phyloP scores from a whole-genome alignment of 1,284 basidiomycete genomes.

The Puccinia hordei region DNA sequence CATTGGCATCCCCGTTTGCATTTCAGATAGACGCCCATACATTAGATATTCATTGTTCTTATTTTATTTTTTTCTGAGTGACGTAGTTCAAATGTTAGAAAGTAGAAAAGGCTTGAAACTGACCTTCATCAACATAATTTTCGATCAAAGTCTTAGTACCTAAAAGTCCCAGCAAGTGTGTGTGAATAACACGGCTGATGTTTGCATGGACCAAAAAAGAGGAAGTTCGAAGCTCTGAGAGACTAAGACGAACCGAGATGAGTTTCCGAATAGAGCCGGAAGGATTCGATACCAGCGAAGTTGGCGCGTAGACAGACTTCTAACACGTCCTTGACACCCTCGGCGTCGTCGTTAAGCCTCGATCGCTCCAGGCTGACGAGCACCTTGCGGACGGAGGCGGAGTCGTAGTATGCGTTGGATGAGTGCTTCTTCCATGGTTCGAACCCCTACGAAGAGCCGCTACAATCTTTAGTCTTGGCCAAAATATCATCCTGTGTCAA shows the following conservation, averaged over 20 bases:
- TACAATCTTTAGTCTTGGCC: neutral
- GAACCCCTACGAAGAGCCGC: conserved; percentile 63
- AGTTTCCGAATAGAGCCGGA: conserved; percentile 86
- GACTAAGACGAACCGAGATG: conserved; percentile 55
- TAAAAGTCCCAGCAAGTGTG: neutral
- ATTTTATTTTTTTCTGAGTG: neutral
- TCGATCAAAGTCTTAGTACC: conserved; percentile 51
- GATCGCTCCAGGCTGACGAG: conserved; percentile 68
- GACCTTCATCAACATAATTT: conserved; percentile 78
- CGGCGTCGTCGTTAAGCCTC: conserved; percentile 73
- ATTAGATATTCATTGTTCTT: too few species aligned
- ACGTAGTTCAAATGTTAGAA: neutral
- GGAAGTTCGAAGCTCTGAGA: neutral
- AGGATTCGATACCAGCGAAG: conserved; percentile 90
- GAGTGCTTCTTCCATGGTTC: conserved; percentile 81
- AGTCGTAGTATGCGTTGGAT: conserved; percentile 85
- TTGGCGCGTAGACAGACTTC: conserved; percentile 89
- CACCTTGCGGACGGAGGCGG: conserved; percentile 77
- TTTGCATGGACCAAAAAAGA: neutral
- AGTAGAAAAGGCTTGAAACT: conserved; percentile 62
- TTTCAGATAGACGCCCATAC: too few species aligned
- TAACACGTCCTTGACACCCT: conserved; percentile 82
- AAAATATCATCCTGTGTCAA: too few species aligned
- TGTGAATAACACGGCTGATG: neutral
- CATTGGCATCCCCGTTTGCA: too few species aligned